Evolutionary conservation across 176 grass and related monocot genomes (phyloP), one percentile per base, ranked within the genome.

Genomic region (Neostapfia colusana): DNA sequence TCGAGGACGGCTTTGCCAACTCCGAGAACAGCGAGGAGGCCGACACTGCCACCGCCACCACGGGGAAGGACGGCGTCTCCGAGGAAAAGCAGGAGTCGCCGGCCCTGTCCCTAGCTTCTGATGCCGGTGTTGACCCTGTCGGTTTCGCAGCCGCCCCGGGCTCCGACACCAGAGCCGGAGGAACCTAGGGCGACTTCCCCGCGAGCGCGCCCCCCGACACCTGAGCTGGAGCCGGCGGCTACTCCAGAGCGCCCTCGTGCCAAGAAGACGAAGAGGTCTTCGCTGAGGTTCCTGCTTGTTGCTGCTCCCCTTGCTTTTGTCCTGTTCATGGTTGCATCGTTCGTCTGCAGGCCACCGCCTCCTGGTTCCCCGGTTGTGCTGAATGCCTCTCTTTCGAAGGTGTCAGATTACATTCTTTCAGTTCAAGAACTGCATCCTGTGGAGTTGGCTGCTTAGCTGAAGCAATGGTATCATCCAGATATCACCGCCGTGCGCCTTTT

Each of bases 1-100:
- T 94, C 23, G 91, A 94, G 57, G 87, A 90, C 34, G 81, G 73
- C 55, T 90, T 89, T 64, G 67, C 87, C 54, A 84, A 80, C 13
- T 86, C 82, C 16, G 89, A 98, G 67, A 79, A 82, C 75, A 88
- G 79, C 67, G 85, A 70, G 23, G 40, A 54, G n/a, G n/a, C n/a
- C n/a, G n/a, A n/a, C n/a, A n/a, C n/a, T n/a, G n/a, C n/a, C n/a
- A 53, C 86, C 20, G 39, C 67, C 40, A 59, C 63, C 3, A 37
- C 21, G 8, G 85, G 85, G 38, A 84, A 86, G 44, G 85, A 94
- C 64, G 76, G 54, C 44, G 17, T 57, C 0, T 45, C 71, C n/a
- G 83, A 56, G 18, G 61, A 88, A 48, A 79, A 86, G 55, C 79
- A 72, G 40, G 43, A 73, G 37, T 55, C 62, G 3, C 40, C 75